Conservation (phyloP, 768 basidiomycete genomes). For the Lactifluus pinguis region DNA sequence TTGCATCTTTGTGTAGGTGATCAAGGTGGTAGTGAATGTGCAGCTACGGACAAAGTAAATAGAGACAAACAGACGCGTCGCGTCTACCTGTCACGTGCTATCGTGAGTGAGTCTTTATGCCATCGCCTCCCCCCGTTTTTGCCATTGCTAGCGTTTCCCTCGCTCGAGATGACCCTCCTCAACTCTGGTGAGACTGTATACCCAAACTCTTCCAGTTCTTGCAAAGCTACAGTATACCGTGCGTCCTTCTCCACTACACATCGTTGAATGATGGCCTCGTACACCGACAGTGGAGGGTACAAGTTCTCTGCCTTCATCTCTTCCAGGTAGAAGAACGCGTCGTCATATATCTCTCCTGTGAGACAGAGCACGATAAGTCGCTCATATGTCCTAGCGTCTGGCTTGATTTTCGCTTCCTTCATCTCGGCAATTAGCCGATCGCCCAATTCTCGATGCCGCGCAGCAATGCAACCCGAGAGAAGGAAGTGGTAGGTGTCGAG, state of each 20-base stretch:
- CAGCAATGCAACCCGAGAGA: slow-evolving; percentile 52
- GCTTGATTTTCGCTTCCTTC: slow-evolving; percentile 44
- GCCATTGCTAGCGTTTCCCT: slow-evolving; percentile 7
- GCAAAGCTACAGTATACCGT: slow-evolving; percentile 52
- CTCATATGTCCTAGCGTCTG: slow-evolving; percentile 55
- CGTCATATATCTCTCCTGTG: slow-evolving; percentile 66
- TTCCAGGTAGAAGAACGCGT: slow-evolving; percentile 83
- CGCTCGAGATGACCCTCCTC: slow-evolving; percentile 24
- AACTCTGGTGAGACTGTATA: slow-evolving; percentile 32
- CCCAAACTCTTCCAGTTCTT: slow-evolving; percentile 63
- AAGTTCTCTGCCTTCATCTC: slow-evolving; percentile 67
- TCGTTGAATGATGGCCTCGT: slow-evolving; percentile 49
- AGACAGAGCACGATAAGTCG: slow-evolving; percentile 62
- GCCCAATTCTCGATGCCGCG: slow-evolving; percentile 56
- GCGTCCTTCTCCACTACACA: slow-evolving; percentile 49
- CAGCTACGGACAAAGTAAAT: not conserved
- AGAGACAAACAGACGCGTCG: slow-evolving; percentile 15
- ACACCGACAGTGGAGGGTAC: slow-evolving; percentile 45
- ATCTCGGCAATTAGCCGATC: slow-evolving; percentile 60
- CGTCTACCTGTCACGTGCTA: slow-evolving; percentile 3
- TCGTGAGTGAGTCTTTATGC: not conserved
- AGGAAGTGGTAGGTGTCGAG: slow-evolving; percentile 62
- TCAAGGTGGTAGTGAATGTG: not conserved
- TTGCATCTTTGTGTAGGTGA: not conserved
- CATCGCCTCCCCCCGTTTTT: not conserved